A percentile compares a stretch with the other conserved stretches of the same genome.
Evolutionary conservation across 495 filamentous ascomycete genomes (phyloP).

Genomic region (Penicillium silybi): DNA sequence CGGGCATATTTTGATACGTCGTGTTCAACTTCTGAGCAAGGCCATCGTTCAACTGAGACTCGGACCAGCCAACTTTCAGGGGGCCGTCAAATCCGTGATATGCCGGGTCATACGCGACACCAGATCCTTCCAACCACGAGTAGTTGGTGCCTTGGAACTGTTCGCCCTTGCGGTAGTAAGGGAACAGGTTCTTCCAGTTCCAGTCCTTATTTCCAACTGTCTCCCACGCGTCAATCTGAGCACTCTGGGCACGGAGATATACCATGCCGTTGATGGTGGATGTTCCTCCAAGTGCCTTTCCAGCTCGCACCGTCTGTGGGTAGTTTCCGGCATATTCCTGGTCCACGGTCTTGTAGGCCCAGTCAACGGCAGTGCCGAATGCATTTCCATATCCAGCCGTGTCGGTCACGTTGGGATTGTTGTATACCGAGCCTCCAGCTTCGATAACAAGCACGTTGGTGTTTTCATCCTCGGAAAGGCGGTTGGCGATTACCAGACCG

Average conservation of each 20-base stretch:
- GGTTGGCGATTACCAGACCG: slow-evolving; percentile 51
- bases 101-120: slow-evolving; percentile 19
- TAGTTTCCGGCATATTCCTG: slow-evolving; percentile 38
- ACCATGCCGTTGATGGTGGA: slow-evolving; percentile 49
- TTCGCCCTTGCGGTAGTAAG: slow-evolving; percentile 28
- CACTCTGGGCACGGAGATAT: slow-evolving; percentile 19
- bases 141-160: slow-evolving; percentile 12
- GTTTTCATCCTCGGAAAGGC: slow-evolving; percentile 46
- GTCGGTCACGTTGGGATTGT: slow-evolving; percentile 49
- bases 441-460: slow-evolving; percentile 51
- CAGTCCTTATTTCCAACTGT: slow-evolving; percentile 26
- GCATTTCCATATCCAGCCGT: slow-evolving; percentile 35
- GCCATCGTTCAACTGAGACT: slow-evolving; percentile 17
- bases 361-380: slow-evolving; percentile 47
- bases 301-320: slow-evolving; percentile 36
- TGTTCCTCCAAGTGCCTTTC: slow-evolving; percentile 51
- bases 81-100: slow-evolving; percentile 22
- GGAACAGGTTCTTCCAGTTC: slow-evolving; percentile 30
- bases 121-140: slow-evolving; percentile 16
- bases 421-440: slow-evolving; percentile 46
- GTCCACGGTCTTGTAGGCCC: slow-evolving; percentile 44
- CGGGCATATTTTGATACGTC: slow-evolving; percentile 17
- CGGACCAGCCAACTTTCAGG: slow-evolving; percentile 24
- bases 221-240: slow-evolving; percentile 28
- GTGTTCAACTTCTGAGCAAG: slow-evolving; percentile 18